Evolutionary conservation across 768 basidiomycete genomes (phyloP).

Genomic region (Leccinum subgranulosum): DNA sequence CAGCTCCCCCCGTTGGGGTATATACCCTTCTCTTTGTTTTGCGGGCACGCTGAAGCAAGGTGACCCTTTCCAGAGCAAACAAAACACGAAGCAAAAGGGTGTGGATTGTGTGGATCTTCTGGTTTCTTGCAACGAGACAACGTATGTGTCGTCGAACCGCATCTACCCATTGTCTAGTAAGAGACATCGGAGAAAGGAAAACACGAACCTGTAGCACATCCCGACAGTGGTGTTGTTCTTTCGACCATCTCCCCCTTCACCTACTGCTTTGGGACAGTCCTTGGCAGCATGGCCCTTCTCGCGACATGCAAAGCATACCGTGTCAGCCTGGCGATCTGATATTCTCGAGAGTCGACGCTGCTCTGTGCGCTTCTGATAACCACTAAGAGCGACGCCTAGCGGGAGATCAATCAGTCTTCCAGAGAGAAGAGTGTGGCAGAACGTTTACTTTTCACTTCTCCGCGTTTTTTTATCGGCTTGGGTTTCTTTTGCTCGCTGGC

Average conservation of each 20-base stretch:
- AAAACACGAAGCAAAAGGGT: constrained; percentile 91
- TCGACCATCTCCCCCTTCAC: constrained; percentile 22
- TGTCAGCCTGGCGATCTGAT: constrained; percentile 50
- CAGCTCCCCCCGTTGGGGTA: constrained; percentile 92
- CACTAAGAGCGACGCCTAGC: constrained; percentile 22
- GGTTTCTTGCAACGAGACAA: constrained; percentile 75
- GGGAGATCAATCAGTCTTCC: constrained; percentile 19
- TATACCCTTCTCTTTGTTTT: constrained; percentile 76
- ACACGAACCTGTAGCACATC: constrained; percentile 68
- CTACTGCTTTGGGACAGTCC: constrained; percentile 60
- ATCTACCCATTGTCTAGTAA: constrained; percentile 44
- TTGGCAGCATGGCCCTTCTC: constrained; percentile 78
- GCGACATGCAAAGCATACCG: constrained; percentile 85
- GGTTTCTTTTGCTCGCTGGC: constrained; percentile 22
- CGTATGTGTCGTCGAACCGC: constrained; percentile 75
- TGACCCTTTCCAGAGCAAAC: constrained; percentile 85
- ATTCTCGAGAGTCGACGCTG: constrained; percentile 62
- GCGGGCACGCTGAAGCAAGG: constrained; percentile 77
- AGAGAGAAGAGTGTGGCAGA: background rate
- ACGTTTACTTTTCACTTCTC: constrained; percentile 21
- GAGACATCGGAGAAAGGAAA: background rate
- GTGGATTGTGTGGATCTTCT: constrained; percentile 56
- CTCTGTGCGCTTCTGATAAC: constrained; percentile 44
- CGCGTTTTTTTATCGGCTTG: constrained; percentile 30
- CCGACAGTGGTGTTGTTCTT: constrained; percentile 38